Base-by-base conservation (phyloP, 2,329 filamentous ascomycete species). In the Fusarium concolor region DNA sequence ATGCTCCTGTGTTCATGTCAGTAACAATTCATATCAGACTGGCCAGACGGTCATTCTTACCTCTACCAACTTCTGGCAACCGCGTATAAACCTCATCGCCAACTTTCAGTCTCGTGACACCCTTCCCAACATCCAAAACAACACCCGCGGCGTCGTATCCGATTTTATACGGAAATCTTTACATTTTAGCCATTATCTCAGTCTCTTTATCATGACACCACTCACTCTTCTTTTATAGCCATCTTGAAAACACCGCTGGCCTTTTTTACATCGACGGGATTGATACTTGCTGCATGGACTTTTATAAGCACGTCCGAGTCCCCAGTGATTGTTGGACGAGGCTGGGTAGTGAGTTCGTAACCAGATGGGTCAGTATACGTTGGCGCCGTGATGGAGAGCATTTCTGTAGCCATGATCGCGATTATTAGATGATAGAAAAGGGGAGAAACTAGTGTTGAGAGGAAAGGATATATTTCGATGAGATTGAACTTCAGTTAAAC, bases 271-370 rank as follows among this genome's bases (percentile, higher is more conserved):
- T 53, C 50, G 4, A 53, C 39, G 3, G 50, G 50, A 6, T 53
- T 53, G 5, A 53, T 35, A 3, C 50, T 53, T 3, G 50, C 39
- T 0, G 50, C 50, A 26, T 53, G 20, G 1, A 53, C 39, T 2
- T 35, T 31, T 1, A 53, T 46, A 6, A 53, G 28, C 0, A 53
- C 28, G 2, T 46, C 28, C 1, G 15, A 10, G 3, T 18, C 39
- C 1, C 2, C 20, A 1, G 5, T 53, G 6, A 53, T 17, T 1
- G 3, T 8, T 20, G 50, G 50, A 3, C 0, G 29, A 1, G 50
- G 10, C 0, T 24, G 12, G 0, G 7, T 35, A 0, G 39, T 33
- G 1, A 46, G 1, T 1, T 46, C 20, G 1, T 53, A 53, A 14
- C 20, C 38, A 3, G 0, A 0, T 12, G 50, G 50, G 20, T n/a